Conservation (phyloP, 164 flowering plant genomes). For the Stephania yunnanensis region DNA sequence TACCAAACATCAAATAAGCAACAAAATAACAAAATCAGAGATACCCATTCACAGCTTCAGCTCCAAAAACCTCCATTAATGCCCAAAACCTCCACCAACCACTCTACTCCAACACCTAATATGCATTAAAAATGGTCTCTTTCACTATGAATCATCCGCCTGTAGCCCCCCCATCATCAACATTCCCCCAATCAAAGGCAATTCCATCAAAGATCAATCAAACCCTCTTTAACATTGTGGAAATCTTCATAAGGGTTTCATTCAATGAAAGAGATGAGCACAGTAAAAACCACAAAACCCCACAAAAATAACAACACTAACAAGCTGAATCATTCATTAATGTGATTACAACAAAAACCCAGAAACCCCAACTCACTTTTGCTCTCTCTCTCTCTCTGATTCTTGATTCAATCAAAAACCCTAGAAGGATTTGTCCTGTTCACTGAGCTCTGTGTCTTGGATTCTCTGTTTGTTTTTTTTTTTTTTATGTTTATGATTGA, state of each 20-base stretch:
- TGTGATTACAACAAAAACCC: not conserved
- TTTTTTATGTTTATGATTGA: not conserved
- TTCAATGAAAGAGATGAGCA: not conserved
- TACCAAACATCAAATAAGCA: not conserved
- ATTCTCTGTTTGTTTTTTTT: not conserved
- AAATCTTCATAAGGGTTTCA: not conserved
- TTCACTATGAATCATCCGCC: not conserved
- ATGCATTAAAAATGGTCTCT: not conserved
- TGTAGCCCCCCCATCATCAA: not conserved
- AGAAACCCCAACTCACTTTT: not conserved
- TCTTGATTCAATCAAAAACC: not conserved
- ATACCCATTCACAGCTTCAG: not conserved
- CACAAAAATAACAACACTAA: no score
- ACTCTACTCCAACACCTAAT: not conserved
- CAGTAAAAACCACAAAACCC: not conserved
- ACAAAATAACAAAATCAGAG: not conserved
- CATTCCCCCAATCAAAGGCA: not conserved
- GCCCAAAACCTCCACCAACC: slow-evolving; percentile 1
- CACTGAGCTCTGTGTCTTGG: not conserved
- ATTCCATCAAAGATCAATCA: not conserved
- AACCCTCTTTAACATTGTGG: not conserved
- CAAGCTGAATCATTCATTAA: not conserved
- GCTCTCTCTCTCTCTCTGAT: not conserved
- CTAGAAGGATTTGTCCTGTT: slow-evolving; percentile 2
- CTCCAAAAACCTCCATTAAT: slow-evolving; percentile 5